Evolutionary conservation across 257 asterid genomes (phyloP).

Genomic region (Solanum pinnatisectum): DNA sequence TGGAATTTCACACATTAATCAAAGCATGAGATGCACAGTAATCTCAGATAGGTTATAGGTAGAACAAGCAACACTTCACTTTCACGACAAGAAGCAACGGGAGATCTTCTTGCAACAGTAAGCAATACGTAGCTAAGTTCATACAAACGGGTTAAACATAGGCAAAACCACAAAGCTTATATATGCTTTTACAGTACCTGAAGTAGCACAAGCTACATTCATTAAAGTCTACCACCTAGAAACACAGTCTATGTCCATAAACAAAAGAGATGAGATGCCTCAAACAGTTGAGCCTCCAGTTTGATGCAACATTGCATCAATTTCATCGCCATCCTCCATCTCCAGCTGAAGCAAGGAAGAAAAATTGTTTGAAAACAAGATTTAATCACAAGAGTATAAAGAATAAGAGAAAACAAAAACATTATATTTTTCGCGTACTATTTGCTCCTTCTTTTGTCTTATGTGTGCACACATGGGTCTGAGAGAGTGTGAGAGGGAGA

Average conservation of each 20-base stretch:
- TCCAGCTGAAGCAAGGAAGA: conserved; percentile 8
- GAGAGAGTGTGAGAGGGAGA: not conserved
- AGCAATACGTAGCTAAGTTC: not conserved
- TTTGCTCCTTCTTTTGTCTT: not conserved
- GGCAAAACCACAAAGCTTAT: not conserved
- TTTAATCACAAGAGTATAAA: not conserved
- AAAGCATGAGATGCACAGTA: not conserved
- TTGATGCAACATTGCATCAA: conserved; percentile 34
- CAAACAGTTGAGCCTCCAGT: conserved; percentile 11
- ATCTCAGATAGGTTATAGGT: not conserved
- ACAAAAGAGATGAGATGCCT: not conserved
- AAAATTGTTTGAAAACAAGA: not conserved
- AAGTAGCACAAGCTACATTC: not conserved
- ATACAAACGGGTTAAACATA: not conserved
- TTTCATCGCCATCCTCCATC: conserved; percentile 44
- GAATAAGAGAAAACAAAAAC: not conserved
- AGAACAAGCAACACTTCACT: not conserved
- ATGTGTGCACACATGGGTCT: not conserved
- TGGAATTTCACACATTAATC: not conserved
- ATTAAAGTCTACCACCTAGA: not conserved
- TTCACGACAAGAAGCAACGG: not conserved
- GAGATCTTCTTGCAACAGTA: not conserved
- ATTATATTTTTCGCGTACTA: not conserved
- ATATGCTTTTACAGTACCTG: not conserved
- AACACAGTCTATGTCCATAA: not conserved